Conservation (phyloP, 2,329 filamentous ascomycete species). For the Didymella segeticola region DNA sequence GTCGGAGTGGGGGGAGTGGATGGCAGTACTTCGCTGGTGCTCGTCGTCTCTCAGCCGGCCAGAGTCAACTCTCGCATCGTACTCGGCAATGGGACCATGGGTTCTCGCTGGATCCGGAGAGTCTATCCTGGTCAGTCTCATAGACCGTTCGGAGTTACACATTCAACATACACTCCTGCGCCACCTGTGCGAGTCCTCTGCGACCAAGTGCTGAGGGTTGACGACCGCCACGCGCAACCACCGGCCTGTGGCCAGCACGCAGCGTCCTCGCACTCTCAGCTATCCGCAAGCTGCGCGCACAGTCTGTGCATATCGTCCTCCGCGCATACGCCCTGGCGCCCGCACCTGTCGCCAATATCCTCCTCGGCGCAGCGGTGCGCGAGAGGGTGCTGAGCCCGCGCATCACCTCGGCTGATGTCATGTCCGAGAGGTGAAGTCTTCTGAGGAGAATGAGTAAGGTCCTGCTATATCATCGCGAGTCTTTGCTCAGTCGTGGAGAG, state of each 20-base stretch:
- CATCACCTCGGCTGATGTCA: conserved; percentile 47
- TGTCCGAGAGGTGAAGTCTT: conserved; percentile 18
- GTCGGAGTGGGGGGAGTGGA: too few species aligned
- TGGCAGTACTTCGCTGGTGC: conserved; percentile 81
- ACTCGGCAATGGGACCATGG: conserved; percentile 81
- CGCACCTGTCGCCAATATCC: conserved; percentile 2
- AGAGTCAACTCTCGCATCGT: conserved; percentile 78
- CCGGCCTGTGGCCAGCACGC: conserved; percentile 9
- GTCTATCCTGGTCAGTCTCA: conserved; percentile 21
- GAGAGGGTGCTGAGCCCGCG: conserved; percentile 36
- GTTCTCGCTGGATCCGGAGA: conserved; percentile 18
- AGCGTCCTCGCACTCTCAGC: conserved; percentile 15
- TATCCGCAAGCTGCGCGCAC: conserved; percentile 24
- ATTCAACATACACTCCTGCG: conserved; percentile 29
- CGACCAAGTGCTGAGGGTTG: conserved; percentile 15
- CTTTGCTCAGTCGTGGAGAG: not conserved
- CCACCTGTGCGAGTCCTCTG: conserved; percentile 41
- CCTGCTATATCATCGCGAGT: conserved; percentile 18
- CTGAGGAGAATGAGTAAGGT: not conserved
- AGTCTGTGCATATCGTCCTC: conserved; percentile 39
- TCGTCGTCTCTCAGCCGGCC: conserved; percentile 84
- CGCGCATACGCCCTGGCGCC: conserved; percentile 4
- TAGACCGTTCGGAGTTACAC: not conserved
- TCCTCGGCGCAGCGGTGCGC: conserved; percentile 31
- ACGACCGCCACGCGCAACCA: conserved; percentile 11